These are phyloP conservation scores for Rutstroemia sp. DNA, from an alignment of 2,329 filamentous ascomycete genomes.

Conservation along the genomic window DNA sequence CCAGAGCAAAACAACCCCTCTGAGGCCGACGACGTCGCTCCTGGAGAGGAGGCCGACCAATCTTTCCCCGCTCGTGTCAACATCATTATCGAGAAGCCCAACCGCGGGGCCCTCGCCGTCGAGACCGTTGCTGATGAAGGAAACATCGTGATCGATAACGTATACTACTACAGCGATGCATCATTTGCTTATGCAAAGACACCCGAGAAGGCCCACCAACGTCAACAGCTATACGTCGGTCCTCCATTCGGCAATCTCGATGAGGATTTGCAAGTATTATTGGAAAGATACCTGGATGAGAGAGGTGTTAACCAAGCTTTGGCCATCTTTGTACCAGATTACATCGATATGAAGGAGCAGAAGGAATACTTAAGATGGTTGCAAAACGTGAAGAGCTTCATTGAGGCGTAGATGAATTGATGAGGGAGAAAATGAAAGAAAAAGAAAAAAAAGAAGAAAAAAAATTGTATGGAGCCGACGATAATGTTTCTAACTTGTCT, in stretches of 20 bases:
- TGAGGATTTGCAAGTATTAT: constrained; percentile 84
- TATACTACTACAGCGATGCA: constrained; percentile 77
- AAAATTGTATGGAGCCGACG: background rate
- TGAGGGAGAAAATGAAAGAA: background rate
- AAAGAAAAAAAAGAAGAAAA: background rate
- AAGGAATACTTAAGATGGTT: constrained; percentile 92
- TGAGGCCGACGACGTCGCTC: constrained; percentile 48
- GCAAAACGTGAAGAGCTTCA: constrained; percentile 76
- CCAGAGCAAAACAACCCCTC: constrained; percentile 46
- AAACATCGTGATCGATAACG: constrained; percentile 78
- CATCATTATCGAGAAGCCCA: constrained; percentile 81
- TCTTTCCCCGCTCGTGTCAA: constrained; percentile 76
- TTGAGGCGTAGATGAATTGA: constrained; percentile 51
- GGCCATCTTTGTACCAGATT: constrained; percentile 87
- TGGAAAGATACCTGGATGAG: constrained; percentile 94
- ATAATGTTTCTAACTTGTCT: constrained; percentile 22
- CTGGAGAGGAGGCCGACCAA: constrained; percentile 38
- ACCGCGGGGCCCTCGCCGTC: constrained; percentile 77
- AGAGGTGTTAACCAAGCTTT: constrained; percentile 81
- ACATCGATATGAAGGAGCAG: constrained; percentile 98
- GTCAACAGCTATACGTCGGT: constrained; percentile 77
- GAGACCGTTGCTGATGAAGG: constrained; percentile 84
- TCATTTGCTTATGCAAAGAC: constrained; percentile 69
- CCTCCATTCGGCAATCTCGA: constrained; percentile 92
- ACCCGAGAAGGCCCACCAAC: constrained; percentile 69